Percentiles rank a stretch among this genome's conserved stretches.
These are phyloP conservation scores for Fraxinus paxiana DNA, from an alignment of 305 asterid genomes.

Conservation along the genomic window DNA sequence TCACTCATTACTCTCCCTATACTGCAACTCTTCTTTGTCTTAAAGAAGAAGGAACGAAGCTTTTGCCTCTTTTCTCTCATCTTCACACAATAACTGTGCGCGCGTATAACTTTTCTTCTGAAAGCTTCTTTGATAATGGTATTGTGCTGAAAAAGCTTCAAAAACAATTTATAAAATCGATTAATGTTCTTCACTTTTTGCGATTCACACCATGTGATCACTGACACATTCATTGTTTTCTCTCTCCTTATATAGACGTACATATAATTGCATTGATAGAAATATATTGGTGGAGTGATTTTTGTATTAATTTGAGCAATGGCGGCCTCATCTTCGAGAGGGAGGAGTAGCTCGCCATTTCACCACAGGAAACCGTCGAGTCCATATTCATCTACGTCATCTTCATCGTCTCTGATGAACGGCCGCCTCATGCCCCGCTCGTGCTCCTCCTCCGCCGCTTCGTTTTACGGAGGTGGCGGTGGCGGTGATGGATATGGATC, in stretches of 20 bases:
- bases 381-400: conserved; percentile 76
- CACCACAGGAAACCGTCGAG: conserved; percentile 57
- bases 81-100: conserved; percentile 12
- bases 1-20: conserved; percentile 20
- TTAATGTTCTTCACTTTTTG: conserved; percentile 47
- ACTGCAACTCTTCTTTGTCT: conserved; percentile 53
- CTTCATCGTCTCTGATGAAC: conserved; percentile 75
- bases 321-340: conserved; percentile 86
- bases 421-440: conserved; percentile 62
- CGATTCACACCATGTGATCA: conserved; percentile 65
- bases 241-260: conserved; percentile 12
- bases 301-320: conserved; percentile 29
- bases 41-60: conserved; percentile 50
- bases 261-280: conserved; percentile 13
- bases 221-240: conserved; percentile 57
- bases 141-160: conserved; percentile 41
- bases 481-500: conserved; percentile 45
- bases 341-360: conserved; percentile 81
- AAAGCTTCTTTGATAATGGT: conserved; percentile 39
- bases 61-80: conserved; percentile 21
- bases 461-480: conserved; percentile 44
- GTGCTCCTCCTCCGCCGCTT: conserved; percentile 60
- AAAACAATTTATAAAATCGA: conserved; percentile 30
- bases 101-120: conserved; percentile 16
- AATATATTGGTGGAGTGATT: conserved; percentile 14